A percentile compares a stretch with the other conserved stretches of the same genome.
Evolutionary conservation across 177 flowering plant genomes (phyloP).

Genomic region (Tripterygium wilfordii): DNA sequence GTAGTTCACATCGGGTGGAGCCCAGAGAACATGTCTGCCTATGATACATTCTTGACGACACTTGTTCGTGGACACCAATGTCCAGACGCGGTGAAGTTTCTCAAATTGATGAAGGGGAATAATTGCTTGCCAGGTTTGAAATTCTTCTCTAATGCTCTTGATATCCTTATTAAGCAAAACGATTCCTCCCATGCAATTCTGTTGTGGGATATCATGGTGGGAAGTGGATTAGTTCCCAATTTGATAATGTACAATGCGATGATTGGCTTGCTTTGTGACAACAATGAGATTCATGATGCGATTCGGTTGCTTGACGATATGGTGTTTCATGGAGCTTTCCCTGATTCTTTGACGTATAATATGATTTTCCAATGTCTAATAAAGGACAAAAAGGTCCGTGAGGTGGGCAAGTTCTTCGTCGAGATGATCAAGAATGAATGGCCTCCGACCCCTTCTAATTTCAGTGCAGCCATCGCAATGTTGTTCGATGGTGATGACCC

Average conservation of each 20-base stretch:
- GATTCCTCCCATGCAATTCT: constrained; percentile 35
- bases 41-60: constrained; percentile 60
- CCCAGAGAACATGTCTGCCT: constrained; percentile 46
- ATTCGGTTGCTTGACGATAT: constrained; percentile 57
- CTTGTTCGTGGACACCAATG: constrained; percentile 42
- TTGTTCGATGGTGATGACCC: constrained; percentile 64
- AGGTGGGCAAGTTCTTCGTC: constrained; percentile 41
- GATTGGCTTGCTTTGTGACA: constrained; percentile 54
- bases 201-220: constrained; percentile 67
- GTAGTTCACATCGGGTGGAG: constrained; percentile 67
- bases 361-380: constrained; percentile 63
- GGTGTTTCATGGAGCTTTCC: constrained; percentile 66
- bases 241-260: constrained; percentile 59
- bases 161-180: constrained; percentile 47
- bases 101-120: constrained; percentile 55
- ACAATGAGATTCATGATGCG: constrained; percentile 38
- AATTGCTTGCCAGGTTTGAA: constrained; percentile 75
- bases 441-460: constrained; percentile 47
- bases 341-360: constrained; percentile 64
- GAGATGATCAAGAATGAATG: constrained; percentile 77
- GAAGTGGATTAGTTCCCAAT: constrained; percentile 57
- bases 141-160: constrained; percentile 68
- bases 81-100: constrained; percentile 57
- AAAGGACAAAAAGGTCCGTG: constrained; percentile 49
- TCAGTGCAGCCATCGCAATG: constrained; percentile 50